These are phyloP conservation scores for Fraxinus pennsylvanica DNA, from an alignment of 257 asterid species.

Conservation along the genomic window DNA sequence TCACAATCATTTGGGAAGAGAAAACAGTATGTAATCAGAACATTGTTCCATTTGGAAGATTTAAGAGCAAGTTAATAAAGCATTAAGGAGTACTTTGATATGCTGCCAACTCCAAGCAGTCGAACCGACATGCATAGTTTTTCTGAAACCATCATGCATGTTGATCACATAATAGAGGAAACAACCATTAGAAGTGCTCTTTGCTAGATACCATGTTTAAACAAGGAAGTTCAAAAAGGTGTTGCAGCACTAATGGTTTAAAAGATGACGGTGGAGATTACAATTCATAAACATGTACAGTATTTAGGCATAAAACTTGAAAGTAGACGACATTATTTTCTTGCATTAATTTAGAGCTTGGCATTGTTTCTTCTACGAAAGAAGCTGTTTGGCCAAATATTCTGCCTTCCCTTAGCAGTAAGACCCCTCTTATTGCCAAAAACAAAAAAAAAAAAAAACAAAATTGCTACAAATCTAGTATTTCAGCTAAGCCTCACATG, in stretches of 20 bases:
- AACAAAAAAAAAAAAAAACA: too few relatives aligned
- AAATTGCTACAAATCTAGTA: background rate
- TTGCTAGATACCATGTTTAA: background rate
- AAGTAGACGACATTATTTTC: too few relatives aligned
- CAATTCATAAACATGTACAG: background rate
- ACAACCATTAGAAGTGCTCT: constrained; percentile 9
- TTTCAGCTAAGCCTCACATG: background rate
- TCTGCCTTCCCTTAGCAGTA: too few relatives aligned
- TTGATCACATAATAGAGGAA: background rate
- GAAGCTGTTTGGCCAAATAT: background rate
- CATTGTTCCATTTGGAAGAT: background rate
- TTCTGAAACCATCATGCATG: constrained; percentile 8
- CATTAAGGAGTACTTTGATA: background rate
- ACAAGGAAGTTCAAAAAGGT: constrained; percentile 6
- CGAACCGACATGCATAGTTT: constrained; percentile 10
- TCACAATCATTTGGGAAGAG: constrained; percentile 1
- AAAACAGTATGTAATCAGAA: background rate
- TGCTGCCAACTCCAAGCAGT: background rate
- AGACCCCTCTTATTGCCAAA: too few relatives aligned
- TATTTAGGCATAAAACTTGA: background rate
- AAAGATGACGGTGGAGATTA: background rate
- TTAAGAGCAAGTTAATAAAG: constrained; percentile 14
- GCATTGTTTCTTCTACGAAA: background rate
- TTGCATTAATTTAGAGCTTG: background rate
- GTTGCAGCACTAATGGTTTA: background rate